Base-by-base conservation (phyloP, 1,284 basidiomycete genomes). In the Austropuccinia psidii region DNA sequence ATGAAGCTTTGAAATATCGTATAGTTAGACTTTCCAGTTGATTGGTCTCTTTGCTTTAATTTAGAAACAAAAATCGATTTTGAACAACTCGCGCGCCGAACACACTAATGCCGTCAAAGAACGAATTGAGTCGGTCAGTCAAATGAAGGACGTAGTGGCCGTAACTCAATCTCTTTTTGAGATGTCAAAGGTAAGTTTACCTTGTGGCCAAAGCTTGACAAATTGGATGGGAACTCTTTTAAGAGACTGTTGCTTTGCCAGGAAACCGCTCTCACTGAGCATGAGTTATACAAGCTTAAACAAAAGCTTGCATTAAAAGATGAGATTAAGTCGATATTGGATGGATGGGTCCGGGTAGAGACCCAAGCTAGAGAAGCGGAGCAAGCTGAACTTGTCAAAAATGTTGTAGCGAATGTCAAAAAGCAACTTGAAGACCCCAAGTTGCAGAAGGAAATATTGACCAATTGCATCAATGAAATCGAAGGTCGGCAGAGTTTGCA, bases 271-370 rank as follows among this genome's bases (percentile, higher is more conserved):
- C 83, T 88, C 79, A 85, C 95, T 78, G 95, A 98, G 84, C 86
- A 90, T 78, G 88, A 91, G 79, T 89, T 90, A 75, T 98, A 98
- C 79, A 87, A 90, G 75, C 89, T 94, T 81, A 86, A 87, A 79
- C 95, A 98, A 85, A 90, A 91, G 83, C 88, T 90, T 77, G 87
- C 86, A 62, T 84, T 98, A 78, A 89, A 93, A 45, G 77, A 89
- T 64, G 96, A 98, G 84, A 85, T 97, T 82, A 98, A 98, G 85
- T 79, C 88, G 45, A 94, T 98, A 45, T 87, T 98, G 75, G 96
- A 98, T 86, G 91, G 90, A 81, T 98, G 95, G 94, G 94, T 95
- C 75, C 90, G 95, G 80, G 94, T 88, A 83, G 95, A 98, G 85
- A 93, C 96, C 81, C 91, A 94, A 83, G 86, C 89, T 81, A 93